Base-by-base conservation (phyloP, 169 alveolate genomes). In the Eimeria necatrix region DNA sequence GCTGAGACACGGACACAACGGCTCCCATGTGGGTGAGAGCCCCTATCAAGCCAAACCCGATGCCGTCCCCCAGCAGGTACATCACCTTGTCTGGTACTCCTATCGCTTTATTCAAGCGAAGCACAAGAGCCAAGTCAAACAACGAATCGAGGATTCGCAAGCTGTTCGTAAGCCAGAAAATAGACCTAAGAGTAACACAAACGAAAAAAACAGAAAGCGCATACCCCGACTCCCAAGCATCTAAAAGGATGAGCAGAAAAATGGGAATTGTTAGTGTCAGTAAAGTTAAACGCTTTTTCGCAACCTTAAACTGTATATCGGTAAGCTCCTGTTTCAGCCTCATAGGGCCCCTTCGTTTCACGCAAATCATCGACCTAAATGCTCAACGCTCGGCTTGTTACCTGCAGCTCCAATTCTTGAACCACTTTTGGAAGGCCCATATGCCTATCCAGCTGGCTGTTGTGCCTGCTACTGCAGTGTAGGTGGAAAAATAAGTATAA, bases 401-500 rank as follows among this genome's bases (percentile, higher is more conserved):
- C 78, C 78, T 12, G 32, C 78, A 68, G 32, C 78, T n/a, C 78
- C 78, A 68, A 16, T 16, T 14, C 32, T 68, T 68, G 8, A 93
- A 46, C 46, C 48, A 68, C 22, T 76, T 78, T 32, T 94, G 96
- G 48, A 94, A 94, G 48, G 83, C 78, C 52, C 49, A 71, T 16
- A 94, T 73, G 78, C 93, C 96, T 8, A 52, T 22, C 93, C 92
- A 71, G 89, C 64, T 48, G 48, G 91, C 96, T n/a, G 86, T 51
- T 14, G 92, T 49, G 32, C 94, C 94, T 3, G 70, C 94, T 16
- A 94, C 20, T 12, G 91, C 56, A 14, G 93, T 89, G 76, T 26
- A 86, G 3, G 96, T 94, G 51, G 74, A 46, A 86, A 87, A 94
- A 84, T 94, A 94, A 9, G 96, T 94, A 49, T 94, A 94, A 84